Evolutionary conservation across 1,284 basidiomycete genomes (phyloP), one percentile per base, ranked within the genome.

Genomic region (Ganoderma lingzhi): DNA sequence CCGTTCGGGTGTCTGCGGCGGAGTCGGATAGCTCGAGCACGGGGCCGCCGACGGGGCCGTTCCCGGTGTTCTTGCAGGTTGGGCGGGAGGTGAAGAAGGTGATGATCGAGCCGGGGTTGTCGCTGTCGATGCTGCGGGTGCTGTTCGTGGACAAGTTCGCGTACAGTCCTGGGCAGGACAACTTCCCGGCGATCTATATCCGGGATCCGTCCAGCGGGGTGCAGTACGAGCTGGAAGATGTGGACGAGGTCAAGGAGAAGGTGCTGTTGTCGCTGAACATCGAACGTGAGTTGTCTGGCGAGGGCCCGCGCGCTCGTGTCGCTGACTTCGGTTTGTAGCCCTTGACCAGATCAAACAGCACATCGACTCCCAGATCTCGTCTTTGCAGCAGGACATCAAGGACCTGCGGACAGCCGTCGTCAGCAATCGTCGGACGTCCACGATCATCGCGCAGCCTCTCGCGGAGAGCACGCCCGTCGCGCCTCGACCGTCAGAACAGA

Each of bases 311-410:
- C 39, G 39, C 48, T 0, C 23, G 35, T 23, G 6, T 65, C 65
- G 71, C 53, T 67, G 60, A 63, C 62, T 42, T 3, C 51, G 3
- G 63, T n/a, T 39, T 69, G n/a, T 76, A 98, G 96, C 96, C 15
- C 90, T 99, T 65, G 97, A 99, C 81, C 97, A 99, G 81, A 97
- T 99, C 80, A 98, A 98, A 80, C 96, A 98, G 78, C 97, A 99
- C 78, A 96, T 99, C 73, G 97, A 99, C 78, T 79, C 90, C 3
- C 96, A 97, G 73, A 95, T 99, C 68, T 91, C 92, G 0, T 84
- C 84, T 1, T 84, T 99, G n/a, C 90, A 95, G 17, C 91, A 94
- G 74, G 97, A 99, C 74, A 88, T 99, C 79, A 96, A 96, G 74
- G 97, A 99, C 66, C 87, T 99, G 70, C 94, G 92, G 76, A 84